Evolutionary conservation across 192 early-diverging fungal species (phyloP).

Genomic region (Spinellus fusiger): DNA sequence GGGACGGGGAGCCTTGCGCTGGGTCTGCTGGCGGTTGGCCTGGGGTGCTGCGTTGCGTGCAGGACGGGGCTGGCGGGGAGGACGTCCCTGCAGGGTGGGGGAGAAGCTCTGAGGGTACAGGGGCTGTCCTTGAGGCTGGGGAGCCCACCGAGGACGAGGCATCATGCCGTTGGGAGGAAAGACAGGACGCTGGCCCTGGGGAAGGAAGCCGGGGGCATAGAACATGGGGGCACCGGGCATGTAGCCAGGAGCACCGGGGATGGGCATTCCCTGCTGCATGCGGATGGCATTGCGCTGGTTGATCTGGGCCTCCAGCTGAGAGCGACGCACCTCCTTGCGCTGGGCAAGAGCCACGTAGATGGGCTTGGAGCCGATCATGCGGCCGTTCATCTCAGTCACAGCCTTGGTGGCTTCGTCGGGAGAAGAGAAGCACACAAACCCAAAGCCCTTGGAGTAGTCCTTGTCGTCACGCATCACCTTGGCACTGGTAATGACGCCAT

Average conservation of each 20-base stretch:
- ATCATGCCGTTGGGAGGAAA: conserved; percentile 41
- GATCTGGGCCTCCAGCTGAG: conserved; percentile 94
- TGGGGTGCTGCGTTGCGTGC: conserved; percentile 34
- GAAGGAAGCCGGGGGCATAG: conserved; percentile 24
- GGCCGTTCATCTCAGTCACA: conserved; percentile 97
- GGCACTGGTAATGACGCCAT: conserved; percentile 93
- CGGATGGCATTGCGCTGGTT: conserved; percentile 83
- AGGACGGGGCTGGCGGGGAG: conserved; percentile 41
- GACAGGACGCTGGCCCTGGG: conserved; percentile 31
- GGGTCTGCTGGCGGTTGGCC: conserved; percentile 7
- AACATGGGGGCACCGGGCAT: conserved; percentile 35
- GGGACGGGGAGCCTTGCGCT: neutral
- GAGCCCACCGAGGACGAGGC: conserved; percentile 32
- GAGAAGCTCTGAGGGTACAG: conserved; percentile 35
- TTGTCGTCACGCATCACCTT: conserved; percentile 98
- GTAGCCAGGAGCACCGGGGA: conserved; percentile 38
- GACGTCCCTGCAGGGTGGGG: conserved; percentile 35
- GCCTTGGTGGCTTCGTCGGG: conserved; percentile 99
- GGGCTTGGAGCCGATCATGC: conserved; percentile 91
- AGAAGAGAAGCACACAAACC: conserved; percentile 98
- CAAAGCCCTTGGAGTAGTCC: conserved; percentile 85
- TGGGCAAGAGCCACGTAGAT: conserved; percentile 98
- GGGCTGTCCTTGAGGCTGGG: conserved; percentile 19
- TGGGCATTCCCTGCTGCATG: conserved; percentile 54
- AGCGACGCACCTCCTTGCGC: conserved; percentile 93